Base-by-base conservation (phyloP, 257 asterid genomes). In the Ligustrum vulgare region DNA sequence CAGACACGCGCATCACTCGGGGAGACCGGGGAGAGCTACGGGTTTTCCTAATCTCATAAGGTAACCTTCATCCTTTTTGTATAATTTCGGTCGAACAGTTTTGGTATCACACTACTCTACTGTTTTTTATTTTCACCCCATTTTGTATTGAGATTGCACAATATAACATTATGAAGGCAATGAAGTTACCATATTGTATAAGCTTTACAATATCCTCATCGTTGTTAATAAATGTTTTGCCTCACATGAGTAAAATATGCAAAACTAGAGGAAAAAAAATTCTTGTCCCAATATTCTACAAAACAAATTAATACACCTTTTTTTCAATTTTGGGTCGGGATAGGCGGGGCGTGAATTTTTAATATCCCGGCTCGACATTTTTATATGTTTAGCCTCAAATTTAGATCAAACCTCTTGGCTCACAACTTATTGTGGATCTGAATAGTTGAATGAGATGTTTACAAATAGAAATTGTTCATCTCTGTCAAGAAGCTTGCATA, bases 1-100 rank as follows among this genome's bases (percentile, higher is more conserved):
- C 87, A 8, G 96, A 92, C 66, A 91, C 86, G 1, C 96, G 98
- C 11, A 62, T 94, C 34, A 92, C 98, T 23, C 88, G 99, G 45
- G 97, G 98, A 66, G 99, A 92, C 83, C 77, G 91, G 49, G 97
- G 83, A 20, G 99, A 94, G 90, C 87, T 94, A 43, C 79, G 99
- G 89, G 96, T 94, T 41, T 94, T 94, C 37, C 94, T 94, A 33
- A 74, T 88, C 81, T 78, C 98, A 31, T 94, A 80, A 82, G 68
- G 67, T 60, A 23, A 22, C 23, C 25, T 60, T 22, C 13, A 60
- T 60, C 8, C 7, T 60, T 60, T 15, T 60, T 22, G 67, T 60
- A 60, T 60, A 60, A 34, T 60, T 25, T 60, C 1, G 7, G 67
- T 23, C 18, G 0, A 60, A 22, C 34, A 60, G 10, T 60, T 60